These are phyloP conservation scores for Ramaria sp. DNA, from an alignment of 768 basidiomycete species.

Conservation along the genomic window DNA sequence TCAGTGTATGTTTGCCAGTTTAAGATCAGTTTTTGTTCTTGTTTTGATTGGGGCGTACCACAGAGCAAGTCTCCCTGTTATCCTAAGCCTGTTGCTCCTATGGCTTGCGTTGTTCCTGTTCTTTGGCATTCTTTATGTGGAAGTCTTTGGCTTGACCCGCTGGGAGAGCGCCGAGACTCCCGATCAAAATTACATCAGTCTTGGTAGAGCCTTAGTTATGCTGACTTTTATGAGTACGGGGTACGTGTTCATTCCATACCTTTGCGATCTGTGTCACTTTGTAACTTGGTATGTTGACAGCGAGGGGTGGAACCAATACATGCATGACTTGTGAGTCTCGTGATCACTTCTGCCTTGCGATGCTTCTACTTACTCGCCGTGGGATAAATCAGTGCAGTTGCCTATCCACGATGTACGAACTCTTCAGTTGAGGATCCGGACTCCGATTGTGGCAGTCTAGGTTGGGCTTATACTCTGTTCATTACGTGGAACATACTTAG, in stretches of 20 bases:
- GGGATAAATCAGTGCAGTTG: constrained; percentile 42
- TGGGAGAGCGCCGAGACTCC: constrained; percentile 62
- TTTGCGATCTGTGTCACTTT: neutral
- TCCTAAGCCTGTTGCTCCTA: constrained; percentile 71
- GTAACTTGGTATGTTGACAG: constrained; percentile 26
- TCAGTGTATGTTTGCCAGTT: constrained; percentile 52
- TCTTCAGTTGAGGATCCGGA: constrained; percentile 32
- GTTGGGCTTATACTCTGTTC: constrained; percentile 80
- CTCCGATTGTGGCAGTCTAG: constrained; percentile 80
- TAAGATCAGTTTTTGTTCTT: neutral
- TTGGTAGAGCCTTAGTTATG: constrained; percentile 79
- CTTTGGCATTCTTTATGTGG: constrained; percentile 80
- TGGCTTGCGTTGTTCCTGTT: constrained; percentile 90
- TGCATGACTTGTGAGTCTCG: constrained; percentile 78
- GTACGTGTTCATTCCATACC: constrained; percentile 31
- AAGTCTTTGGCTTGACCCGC: constrained; percentile 87
- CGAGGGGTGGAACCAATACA: constrained; percentile 94
- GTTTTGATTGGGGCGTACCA: neutral
- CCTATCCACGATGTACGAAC: constrained; percentile 75
- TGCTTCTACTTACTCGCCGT: neutral
- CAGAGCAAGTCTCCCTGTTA: constrained; percentile 80
- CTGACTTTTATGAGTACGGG: constrained; percentile 88
- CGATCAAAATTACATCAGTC: constrained; percentile 67
- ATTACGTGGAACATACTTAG: constrained; percentile 92
- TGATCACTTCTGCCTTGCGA: neutral